Evolutionary conservation across 352 stramenopile genomes (phyloP), one percentile per base, ranked within the genome.

Genomic region (Phytophthora hibernalis): DNA sequence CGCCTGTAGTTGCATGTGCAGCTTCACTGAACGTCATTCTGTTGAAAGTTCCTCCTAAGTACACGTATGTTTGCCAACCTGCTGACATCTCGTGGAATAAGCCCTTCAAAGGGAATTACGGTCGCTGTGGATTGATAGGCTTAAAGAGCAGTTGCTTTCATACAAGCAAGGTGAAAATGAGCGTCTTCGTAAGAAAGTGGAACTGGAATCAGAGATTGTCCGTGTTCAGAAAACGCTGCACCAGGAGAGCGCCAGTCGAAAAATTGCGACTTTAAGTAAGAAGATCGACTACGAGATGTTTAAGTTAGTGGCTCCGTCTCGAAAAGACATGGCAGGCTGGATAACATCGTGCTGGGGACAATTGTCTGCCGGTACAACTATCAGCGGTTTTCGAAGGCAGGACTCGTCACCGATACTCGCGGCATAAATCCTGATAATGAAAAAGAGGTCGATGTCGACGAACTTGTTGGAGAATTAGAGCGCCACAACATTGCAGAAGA

Each of bases 1-100:
- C 33, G 8, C 4, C n/a, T 49, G 18, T 49, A 31, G 42, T 49
- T 49, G 20, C n/a, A 15, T 49, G n/a, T 30, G 42, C 42, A n/a
- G 42, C 42, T 8, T 49, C 42, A n/a, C 42, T 49, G 18, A 49
- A 49, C 42, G 42, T 49, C 42, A 49, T 49, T 30, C 42, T 49
- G 18, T 20, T 49, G 1, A 49, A 31, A 16, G 42, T 49, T 28
- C 42, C 42, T 31, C 42, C 42, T n/a, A 20, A n/a, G n/a, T n/a
- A n/a, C n/a, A n/a, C n/a, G n/a, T n/a, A n/a, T n/a, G n/a, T n/a
- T n/a, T n/a, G n/a, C n/a, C n/a, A n/a, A n/a, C n/a, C n/a, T n/a
- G n/a, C n/a, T n/a, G n/a, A n/a, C n/a, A n/a, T n/a, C n/a, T n/a
- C n/a, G n/a, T n/a, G n/a, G n/a, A n/a, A n/a, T n/a, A n/a, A n/a